Conservation (phyloP, 192 early-diverging fungal species). For the Backusella australiensis region DNA sequence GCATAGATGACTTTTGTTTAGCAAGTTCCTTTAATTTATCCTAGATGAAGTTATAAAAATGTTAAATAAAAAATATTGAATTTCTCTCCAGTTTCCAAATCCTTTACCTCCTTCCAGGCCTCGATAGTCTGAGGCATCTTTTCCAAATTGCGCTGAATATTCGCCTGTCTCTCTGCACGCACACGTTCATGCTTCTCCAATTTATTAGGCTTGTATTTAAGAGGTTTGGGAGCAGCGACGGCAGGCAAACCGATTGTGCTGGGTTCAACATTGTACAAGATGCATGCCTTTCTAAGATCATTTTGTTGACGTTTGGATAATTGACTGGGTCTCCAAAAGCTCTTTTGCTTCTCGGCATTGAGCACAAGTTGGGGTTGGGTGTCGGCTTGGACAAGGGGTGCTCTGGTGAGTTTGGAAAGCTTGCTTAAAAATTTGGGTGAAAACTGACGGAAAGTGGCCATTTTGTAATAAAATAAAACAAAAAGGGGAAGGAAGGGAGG, state of each 20-base stretch:
- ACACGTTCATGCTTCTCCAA: conserved; percentile 41
- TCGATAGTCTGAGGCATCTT: conserved; percentile 43
- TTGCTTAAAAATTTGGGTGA: conserved; percentile 16
- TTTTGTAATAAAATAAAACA: conserved; percentile 19
- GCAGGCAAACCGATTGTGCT: conserved; percentile 48
- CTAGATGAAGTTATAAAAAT: conserved; percentile 17
- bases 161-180: conserved; percentile 36
- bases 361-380: conserved; percentile 25
- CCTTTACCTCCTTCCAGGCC: conserved; percentile 36
- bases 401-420: conserved; percentile 7
- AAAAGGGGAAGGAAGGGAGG: neutral
- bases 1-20: conserved; percentile 36
- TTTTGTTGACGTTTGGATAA: conserved; percentile 55
- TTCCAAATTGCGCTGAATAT: conserved; percentile 29
- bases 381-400: conserved; percentile 15
- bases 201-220: conserved; percentile 35
- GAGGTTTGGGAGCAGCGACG: conserved; percentile 31
- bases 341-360: conserved; percentile 31
- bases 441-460: conserved; percentile 23
- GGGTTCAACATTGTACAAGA: conserved; percentile 48
- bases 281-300: conserved; percentile 62
- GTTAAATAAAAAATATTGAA: neutral
- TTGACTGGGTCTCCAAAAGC: conserved; percentile 48
- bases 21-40: conserved; percentile 36
- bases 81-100: neutral